phyloP scores from a whole-genome alignment of 164 flowering plant species.

The Tetrastigma voinierianum region DNA sequence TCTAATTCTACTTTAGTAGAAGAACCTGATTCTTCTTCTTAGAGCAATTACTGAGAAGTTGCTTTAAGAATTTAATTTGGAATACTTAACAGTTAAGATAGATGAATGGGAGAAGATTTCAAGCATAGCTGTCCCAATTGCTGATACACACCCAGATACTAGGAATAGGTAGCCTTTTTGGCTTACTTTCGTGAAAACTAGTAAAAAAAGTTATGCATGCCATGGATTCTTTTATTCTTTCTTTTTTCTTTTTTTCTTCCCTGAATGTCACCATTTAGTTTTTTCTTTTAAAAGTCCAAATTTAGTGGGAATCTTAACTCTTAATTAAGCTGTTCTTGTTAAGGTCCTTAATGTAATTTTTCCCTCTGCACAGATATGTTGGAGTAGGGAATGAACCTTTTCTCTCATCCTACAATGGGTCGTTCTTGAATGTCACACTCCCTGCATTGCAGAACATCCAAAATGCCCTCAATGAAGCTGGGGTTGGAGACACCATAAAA shows the following conservation, averaged over 20 bases:
- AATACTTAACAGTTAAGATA: background rate
- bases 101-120: background rate
- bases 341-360: background rate
- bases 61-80: background rate
- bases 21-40: background rate
- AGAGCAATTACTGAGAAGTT: background rate
- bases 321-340: background rate
- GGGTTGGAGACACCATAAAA: constrained; percentile 61
- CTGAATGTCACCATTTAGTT: background rate
- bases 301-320: background rate
- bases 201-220: background rate
- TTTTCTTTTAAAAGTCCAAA: background rate
- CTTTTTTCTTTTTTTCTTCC: background rate
- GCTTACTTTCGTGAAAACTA: background rate
- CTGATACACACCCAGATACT: no score
- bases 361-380: constrained; percentile 50
- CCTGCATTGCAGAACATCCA: constrained; percentile 86
- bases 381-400: constrained; percentile 97
- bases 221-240: no score
- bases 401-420: constrained; percentile 62
- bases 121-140: no score
- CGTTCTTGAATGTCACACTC: constrained; percentile 42
- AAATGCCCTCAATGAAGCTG: constrained; percentile 76
- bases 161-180: background rate
- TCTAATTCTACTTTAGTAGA: background rate